Evolutionary conservation across 164 flowering plant genomes (phyloP), one percentile per base, ranked within the genome.

Genomic region (Macadamia tetraphylla): DNA sequence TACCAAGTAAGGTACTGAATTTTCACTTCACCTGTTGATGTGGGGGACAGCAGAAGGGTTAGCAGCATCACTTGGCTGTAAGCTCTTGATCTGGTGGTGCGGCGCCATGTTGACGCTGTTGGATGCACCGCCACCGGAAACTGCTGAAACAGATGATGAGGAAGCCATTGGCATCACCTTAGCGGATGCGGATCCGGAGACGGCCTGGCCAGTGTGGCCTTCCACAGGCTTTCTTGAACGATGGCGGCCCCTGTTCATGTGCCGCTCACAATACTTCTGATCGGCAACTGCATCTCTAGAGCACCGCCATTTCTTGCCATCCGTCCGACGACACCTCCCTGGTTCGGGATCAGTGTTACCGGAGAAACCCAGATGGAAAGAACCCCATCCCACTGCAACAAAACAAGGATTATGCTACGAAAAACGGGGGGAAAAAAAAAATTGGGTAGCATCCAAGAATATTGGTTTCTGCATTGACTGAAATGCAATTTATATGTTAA

Each of bases 161-260:
- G 79, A 70, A 57, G 73, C 80, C 76, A 78, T 82, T 18, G 86
- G 74, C 60, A 62, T 75, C 73, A 74, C 80, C 75, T 80, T 82
- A 18, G 78, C 48, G 68, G 76, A 65, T 75, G 87, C 68, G 64
- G 87, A 43, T 58, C 81, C 87, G 66, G 88, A 69, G 74, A 74
- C 76, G 74, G 87, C 77, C 70, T 85, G 88, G 91, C 88, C 92
- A 69, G 82, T 75, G 64, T 84, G 97, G 86, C 91, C 90, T 94
- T 92, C 98, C 97, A 94, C 97, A 92, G 91, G 97, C 98, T 92
- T 94, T 94, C 98, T 94, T 91, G 98, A 94, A 94, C 96, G 96
- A 76, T 94, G 96, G 78, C 97, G 96, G 79, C 94, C 95, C 55
- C 97, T 81, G 82, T 92, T 91, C 75, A 92, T 85, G 81, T 94